Conservation (phyloP, 2,329 filamentous ascomycete genomes). For the Talaromyces sp. region DNA sequence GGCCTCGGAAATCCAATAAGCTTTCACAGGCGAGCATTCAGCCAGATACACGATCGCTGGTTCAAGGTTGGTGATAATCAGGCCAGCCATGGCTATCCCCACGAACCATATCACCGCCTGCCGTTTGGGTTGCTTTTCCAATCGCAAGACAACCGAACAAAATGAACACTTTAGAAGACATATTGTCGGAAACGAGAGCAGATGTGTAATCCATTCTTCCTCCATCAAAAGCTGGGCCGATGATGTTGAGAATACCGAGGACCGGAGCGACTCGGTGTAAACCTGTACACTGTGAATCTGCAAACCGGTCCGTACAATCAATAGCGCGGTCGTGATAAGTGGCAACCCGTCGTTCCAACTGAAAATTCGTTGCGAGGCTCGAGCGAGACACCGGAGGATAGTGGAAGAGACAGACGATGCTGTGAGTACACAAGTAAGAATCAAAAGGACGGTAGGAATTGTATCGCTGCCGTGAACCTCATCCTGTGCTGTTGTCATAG, state of each 20-base stretch:
- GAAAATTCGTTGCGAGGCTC: neutral
- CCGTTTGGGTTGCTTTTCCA: neutral
- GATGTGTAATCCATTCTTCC: neutral
- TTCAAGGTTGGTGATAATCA: constrained; percentile 6
- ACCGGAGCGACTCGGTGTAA: neutral
- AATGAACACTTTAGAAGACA: neutral
- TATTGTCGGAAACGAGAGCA: neutral
- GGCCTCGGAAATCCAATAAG: neutral
- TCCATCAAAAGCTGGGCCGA: neutral
- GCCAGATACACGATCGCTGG: neutral
- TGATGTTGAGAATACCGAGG: neutral
- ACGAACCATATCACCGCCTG: neutral
- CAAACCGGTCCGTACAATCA: neutral
- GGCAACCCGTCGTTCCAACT: neutral
- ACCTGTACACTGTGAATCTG: constrained; percentile 2
- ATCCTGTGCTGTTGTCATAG: neutral
- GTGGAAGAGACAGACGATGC: neutral
- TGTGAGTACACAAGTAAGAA: constrained; percentile 7
- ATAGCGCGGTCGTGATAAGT: neutral
- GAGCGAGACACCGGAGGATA: neutral
- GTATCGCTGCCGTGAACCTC: neutral
- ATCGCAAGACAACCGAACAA: neutral
- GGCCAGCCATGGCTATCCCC: neutral
- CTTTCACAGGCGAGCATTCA: constrained; percentile 1
- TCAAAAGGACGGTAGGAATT: neutral